Evolutionary conservation across 2,329 filamentous ascomycete genomes (phyloP), one percentile per base, ranked within the genome.

Genomic region (Cadophora sp.): DNA sequence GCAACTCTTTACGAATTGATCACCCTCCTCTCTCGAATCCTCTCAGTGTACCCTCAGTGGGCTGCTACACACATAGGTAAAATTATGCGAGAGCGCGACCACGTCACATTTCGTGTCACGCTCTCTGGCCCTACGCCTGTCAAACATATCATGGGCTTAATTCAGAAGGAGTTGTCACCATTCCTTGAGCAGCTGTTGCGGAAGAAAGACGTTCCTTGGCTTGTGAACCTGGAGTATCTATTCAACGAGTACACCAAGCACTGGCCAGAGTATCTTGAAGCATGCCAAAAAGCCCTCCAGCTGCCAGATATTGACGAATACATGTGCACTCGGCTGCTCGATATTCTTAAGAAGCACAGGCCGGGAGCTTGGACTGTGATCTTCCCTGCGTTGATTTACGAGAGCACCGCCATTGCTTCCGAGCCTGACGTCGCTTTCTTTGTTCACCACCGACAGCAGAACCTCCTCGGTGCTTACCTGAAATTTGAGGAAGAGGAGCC

Each of bases 261-360:
- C 31, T 71, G 69, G 67, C 34, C 62, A 3, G 64, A 69, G 16
- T 51, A 69, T 22, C 26, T 71, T 24, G 56, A 69, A 56, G 26
- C 31, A 7, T 65, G 66, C 34, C 59, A 65, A 34, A 27, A 61
- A 16, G 27, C 43, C 1, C 27, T 68, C 1, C 50, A 62, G 29
- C 40, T 66, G 12, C 27, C 51, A 24, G 58, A 65, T 11, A 50
- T 62, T 19, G 46, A 40, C 3, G 14, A n/a, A 3, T 31, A 22
- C 6, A 22, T 31, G 19, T 55, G 56, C 24, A 12, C 7, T 27
- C 16, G 31, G 4, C 58, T 67, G 50, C 19, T 67, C 11, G 40
- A 62, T n/a, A 46, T 64, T 6, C 27, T 66, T 37, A 50, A 27
- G 19, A 53, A 62, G 22, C 16, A 40, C 22, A 51, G 27, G 40